A percentile compares a stretch with the other conserved stretches of the same genome.
phyloP scores from a whole-genome alignment of 2,329 filamentous ascomycete genomes.

The Cytospora paraplurivora region DNA sequence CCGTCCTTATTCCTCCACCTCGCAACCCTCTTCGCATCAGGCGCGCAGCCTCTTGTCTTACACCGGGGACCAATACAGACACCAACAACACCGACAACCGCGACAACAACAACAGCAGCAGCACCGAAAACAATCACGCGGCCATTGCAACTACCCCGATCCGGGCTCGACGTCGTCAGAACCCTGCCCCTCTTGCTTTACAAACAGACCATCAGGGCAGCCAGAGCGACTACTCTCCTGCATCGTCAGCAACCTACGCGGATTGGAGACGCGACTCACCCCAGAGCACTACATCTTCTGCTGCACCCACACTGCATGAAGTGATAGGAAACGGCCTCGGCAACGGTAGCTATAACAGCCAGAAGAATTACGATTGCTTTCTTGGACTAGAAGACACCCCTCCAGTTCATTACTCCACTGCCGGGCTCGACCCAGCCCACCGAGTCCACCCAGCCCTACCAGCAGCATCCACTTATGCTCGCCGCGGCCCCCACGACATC shows the following conservation, averaged over 20 bases:
- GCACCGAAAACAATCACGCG: conserved; percentile 26
- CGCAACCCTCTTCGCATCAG: conserved; percentile 43
- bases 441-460: conserved; percentile 11
- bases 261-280: conserved; percentile 59
- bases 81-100: conserved; percentile 29
- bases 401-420: conserved; percentile 17
- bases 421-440: conserved; percentile 11
- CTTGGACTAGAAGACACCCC: conserved; percentile 15
- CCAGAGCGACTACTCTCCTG: conserved; percentile 31
- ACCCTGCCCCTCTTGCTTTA: background rate
- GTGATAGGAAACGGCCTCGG: conserved; percentile 31
- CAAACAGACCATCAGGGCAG: conserved; percentile 1
- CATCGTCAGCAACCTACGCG: conserved; percentile 37
- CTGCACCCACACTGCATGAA: conserved; percentile 37
- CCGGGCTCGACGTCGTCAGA: conserved; percentile 45
- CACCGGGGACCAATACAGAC: conserved; percentile 25
- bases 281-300: conserved; percentile 48
- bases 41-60: conserved; percentile 29
- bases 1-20: conserved; percentile 53
- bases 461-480: conserved; percentile 20
- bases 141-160: conserved; percentile 42
- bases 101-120: conserved; percentile 5
- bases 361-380: conserved; percentile 6
- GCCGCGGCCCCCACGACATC: conserved; percentile 17
- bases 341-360: conserved; percentile 27